Evolutionary conservation across 108 stramenopile species (phyloP), one percentile per base, ranked within the genome.

Genomic region (Cyclostephanos tholiformis): DNA sequence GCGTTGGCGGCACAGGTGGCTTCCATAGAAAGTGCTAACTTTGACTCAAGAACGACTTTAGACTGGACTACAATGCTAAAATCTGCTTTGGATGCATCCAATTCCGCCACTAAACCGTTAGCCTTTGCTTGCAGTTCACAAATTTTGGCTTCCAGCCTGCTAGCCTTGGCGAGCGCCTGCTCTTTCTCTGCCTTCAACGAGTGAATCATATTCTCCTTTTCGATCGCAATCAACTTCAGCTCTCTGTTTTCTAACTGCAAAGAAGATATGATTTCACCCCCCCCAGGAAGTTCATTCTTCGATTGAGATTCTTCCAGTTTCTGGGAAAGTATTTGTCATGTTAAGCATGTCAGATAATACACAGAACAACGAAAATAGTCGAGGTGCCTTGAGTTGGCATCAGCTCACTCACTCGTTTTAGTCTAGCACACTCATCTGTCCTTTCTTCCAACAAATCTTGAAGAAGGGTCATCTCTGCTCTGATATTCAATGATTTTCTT

Each of bases 281-380:
- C 59, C 6, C 30, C 1, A 20, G 49, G 20, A 32, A 12, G 6
- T 51, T 50, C 20, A 26, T 22, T 11, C 23, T 26, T 16, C 19
- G 65, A 66, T 35, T 66, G 65, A 44, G 44, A 51, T 52, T 66
- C 65, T 66, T 66, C 65, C 25, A 66, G 65, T 66, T 51, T 22
- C 65, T 66, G 43, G 1, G 4, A 52, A 48, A 7, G 17, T 19
- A 25, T 25, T 27, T 32, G 65, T 16, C 20, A 52, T 17, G 10
- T 57, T 2, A 14, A 46, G 44, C 44, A 58, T 26, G 6, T 32
- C 32, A 57, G 56, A 6, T 27, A 29, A 0, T 17, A 58, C 7
- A 27, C 13, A 29, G 11, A 29, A 16, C 13, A 30, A 17, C 13
- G 16, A 46, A 46, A 58, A 1, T 16, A 20, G 32, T 22, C 41